phyloP scores from a whole-genome alignment of 495 filamentous ascomycete species.

The Aspergillus taichungensis region DNA sequence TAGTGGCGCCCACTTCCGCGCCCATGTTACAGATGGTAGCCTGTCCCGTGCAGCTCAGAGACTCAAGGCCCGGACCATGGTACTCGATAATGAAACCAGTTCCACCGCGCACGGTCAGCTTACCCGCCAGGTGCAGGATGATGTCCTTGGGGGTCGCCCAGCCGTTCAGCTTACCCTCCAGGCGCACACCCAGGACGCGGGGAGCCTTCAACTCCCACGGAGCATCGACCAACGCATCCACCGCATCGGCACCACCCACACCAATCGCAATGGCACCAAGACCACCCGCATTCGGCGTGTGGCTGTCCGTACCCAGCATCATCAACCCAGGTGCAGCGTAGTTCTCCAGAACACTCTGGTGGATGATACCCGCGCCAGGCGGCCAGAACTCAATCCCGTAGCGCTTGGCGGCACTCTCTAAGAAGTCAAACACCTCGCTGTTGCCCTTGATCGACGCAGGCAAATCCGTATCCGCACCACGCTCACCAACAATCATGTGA shows the following conservation, averaged over 20 bases:
- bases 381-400: constrained; percentile 99
- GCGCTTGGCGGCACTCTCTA: constrained; percentile 88
- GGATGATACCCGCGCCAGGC: constrained; percentile 96
- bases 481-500: constrained; percentile 91
- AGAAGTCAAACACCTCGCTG: constrained; percentile 94
- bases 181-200: constrained; percentile 73
- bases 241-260: constrained; percentile 94
- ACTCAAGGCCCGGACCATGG: constrained; percentile 77
- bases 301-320: constrained; percentile 99
- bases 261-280: constrained; percentile 92
- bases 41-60: constrained; percentile 87
- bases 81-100: constrained; percentile 96
- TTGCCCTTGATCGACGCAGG: constrained; percentile 83
- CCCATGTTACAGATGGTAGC: constrained; percentile 90
- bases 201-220: constrained; percentile 98
- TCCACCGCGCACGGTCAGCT: constrained; percentile 86
- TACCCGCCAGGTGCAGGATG: constrained; percentile 80
- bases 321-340: constrained; percentile 95
- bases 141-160: constrained; percentile 96
- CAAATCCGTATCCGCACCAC: constrained; percentile 81
- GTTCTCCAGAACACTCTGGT: constrained; percentile 97
- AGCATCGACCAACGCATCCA: constrained; percentile 91
- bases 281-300: constrained; percentile 93
- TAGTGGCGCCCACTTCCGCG: constrained; percentile 92
- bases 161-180: constrained; percentile 74